Conservation (phyloP, 371 early-diverging fungal species). For the Actinomortierella wolfii region DNA sequence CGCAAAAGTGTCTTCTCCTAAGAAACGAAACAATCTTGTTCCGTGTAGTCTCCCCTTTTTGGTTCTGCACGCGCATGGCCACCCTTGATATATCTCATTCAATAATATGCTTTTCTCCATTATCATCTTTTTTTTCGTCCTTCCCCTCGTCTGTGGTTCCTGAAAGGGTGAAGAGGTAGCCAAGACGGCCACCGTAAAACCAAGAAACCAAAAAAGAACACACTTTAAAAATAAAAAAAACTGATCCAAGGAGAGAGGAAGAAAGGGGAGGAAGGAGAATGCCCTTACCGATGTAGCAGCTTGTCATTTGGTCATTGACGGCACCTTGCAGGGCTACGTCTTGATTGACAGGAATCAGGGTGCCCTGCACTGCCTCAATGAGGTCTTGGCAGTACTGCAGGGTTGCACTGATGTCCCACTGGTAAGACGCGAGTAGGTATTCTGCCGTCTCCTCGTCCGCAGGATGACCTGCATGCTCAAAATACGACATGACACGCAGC, state of each 20-base stretch:
- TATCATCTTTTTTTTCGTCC: no score
- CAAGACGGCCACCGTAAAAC: no score
- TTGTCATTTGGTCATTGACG: slow-evolving; percentile 60
- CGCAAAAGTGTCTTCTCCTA: no score
- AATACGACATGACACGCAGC: slow-evolving; percentile 40
- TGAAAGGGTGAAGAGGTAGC: no score
- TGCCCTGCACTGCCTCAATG: slow-evolving; percentile 50
- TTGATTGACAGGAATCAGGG: slow-evolving; percentile 40
- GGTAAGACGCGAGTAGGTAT: slow-evolving; percentile 34
- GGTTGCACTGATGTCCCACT: slow-evolving; percentile 45
- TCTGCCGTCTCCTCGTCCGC: slow-evolving; percentile 45
- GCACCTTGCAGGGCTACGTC: slow-evolving; percentile 47
- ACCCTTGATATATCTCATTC: neutral
- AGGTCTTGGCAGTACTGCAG: slow-evolving; percentile 46
- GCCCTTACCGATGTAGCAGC: slow-evolving; percentile 61
- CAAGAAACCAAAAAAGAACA: neutral
- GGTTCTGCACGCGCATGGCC: no score
- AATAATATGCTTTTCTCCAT: neutral
- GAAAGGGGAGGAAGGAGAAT: no score
- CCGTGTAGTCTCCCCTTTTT: no score
- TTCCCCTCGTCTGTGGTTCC: no score
- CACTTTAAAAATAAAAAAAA: neutral
- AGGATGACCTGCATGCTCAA: slow-evolving; percentile 42
- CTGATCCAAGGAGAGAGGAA: neutral
- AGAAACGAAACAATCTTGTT: no score